phyloP scores from a whole-genome alignment of 2,329 filamentous ascomycete genomes.

The Xylariaceae sp. region DNA sequence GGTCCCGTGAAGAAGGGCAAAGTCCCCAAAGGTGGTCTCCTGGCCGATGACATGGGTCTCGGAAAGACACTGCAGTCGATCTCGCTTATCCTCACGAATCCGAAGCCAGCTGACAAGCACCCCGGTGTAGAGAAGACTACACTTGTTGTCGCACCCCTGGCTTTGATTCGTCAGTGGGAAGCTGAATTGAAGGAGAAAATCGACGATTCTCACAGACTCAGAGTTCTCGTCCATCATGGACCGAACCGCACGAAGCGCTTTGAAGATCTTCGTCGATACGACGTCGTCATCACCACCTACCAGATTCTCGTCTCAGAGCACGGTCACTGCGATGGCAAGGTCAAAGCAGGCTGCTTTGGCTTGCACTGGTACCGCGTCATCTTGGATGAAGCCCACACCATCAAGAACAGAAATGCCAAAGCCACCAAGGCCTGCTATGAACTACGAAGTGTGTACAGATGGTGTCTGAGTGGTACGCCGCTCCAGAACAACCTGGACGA shows the following conservation, averaged over 20 bases:
- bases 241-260: constrained; percentile 74
- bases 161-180: constrained; percentile 97
- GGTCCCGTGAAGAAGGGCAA: constrained; percentile 75
- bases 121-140: constrained; percentile 69
- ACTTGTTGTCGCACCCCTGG: constrained; percentile 85
- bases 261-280: constrained; percentile 73
- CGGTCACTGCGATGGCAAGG: constrained; percentile 58
- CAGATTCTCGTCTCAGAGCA: constrained; percentile 92
- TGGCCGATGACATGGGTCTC: constrained; percentile 95
- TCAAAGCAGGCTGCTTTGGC: constrained; percentile 80
- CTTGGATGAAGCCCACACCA: constrained; percentile 93
- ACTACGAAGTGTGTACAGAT: constrained; percentile 78
- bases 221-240: constrained; percentile 87
- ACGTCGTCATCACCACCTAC: constrained; percentile 96
- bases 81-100: constrained; percentile 78
- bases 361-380: constrained; percentile 94
- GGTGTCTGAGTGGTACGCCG: constrained; percentile 93
- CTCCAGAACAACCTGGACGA: constrained; percentile 99
- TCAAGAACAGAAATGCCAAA: constrained; percentile 97
- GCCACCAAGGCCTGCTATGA: constrained; percentile 88
- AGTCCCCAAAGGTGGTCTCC: constrained; percentile 85
- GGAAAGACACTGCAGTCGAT: constrained; percentile 96
- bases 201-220: constrained; percentile 60
- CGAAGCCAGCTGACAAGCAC: constrained; percentile 58
- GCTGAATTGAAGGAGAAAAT: constrained; percentile 84